Evolutionary conservation across 2,329 filamentous ascomycete genomes (phyloP).

Genomic region (Colletotrichum cordylinicola): DNA sequence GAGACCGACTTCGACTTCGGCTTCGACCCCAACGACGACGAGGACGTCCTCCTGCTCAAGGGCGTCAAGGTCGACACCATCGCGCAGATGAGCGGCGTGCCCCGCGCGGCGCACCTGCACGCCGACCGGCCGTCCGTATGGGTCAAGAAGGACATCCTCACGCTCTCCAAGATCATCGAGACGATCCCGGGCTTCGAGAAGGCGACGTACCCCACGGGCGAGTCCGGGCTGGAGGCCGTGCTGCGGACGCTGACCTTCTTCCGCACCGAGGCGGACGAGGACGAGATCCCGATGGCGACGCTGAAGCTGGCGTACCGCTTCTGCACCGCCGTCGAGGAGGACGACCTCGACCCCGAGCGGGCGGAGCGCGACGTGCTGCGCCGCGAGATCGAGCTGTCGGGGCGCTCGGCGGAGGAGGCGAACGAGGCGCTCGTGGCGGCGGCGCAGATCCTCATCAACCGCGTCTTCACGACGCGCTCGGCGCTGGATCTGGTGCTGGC

Average conservation of each 20-base stretch:
- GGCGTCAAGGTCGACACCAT: conserved; percentile 14
- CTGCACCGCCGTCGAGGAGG: conserved; percentile 13
- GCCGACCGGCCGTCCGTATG: conserved; percentile 10
- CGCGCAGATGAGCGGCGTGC: conserved; percentile 6
- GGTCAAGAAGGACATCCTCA: conserved; percentile 11
- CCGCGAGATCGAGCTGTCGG: conserved; percentile 3
- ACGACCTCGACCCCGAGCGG: conserved; percentile 9
- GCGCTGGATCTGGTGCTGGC: conserved; percentile 19
- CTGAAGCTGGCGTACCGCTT: conserved; percentile 18
- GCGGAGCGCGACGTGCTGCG: conserved; percentile 8
- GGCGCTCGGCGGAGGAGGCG: conserved; percentile 1
- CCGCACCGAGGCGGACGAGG: conserved; percentile 3
- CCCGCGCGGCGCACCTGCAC: conserved; percentile 13
- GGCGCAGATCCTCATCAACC: conserved; percentile 17
- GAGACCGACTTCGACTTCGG: conserved; percentile 21
- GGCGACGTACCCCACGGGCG: background rate
- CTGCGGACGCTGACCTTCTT: conserved; percentile 17
- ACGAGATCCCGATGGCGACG: conserved; percentile 2
- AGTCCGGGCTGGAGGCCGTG: background rate
- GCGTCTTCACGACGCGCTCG: conserved; percentile 3
- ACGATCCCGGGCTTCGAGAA: background rate
- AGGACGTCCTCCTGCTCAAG: conserved; percentile 14
- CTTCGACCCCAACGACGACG: conserved; percentile 7
- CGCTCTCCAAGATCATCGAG: background rate
- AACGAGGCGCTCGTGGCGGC: conserved; percentile 19